Base-by-base conservation (phyloP, 768 basidiomycete species). In the Rhizopogon salebrosus region DNA sequence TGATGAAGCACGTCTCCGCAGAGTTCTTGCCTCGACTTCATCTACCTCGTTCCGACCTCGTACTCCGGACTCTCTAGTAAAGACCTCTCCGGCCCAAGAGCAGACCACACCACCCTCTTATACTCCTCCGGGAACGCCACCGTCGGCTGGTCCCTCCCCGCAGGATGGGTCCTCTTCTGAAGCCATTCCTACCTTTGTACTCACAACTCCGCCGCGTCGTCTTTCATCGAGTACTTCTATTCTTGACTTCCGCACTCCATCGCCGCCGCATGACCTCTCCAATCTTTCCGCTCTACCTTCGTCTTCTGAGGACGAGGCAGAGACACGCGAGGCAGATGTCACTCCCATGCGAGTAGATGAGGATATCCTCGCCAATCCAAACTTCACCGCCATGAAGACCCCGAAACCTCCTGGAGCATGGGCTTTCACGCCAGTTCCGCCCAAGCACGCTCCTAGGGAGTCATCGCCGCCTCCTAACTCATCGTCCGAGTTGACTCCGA, bases 201-300 rank as follows among this genome's bases (percentile, higher is more conserved):
- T 75, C 41, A 64, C 72, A 38, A 82, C 84, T 1, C 83, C 82
- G 6, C 79, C 79, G 9, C 75, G 72, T 26, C 70, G 66, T 41
- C 57, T 67, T 18, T 74, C 74, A 2, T 71, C 77, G 41, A 69
- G 60, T 49, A 65, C 64, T 27, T 72, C 78, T 9, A 76, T 71
- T 54, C 55, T 73, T 13, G 78, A 80, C 49, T 83, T 82, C 58
- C 69, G 75, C 58, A 86, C 83, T 0, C 85, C 84, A 8, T 81
- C 86, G 1, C 84, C 87, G 27, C 81, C 83, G 1, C 72, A 70
- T 38, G 77, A 73, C 41, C 72, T 86, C 53, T 84, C 86, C 9
- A 84, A 84, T 6, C 79, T 89, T 43, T 86, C 86, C 11, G 83
- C 68, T 16, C 84, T 82, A 3, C 84, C 85, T 2, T 77, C 76